These are phyloP conservation scores for Vickermania ingenoplastis DNA, from an alignment of 208 protist genomes.

Conservation along the genomic window DNA sequence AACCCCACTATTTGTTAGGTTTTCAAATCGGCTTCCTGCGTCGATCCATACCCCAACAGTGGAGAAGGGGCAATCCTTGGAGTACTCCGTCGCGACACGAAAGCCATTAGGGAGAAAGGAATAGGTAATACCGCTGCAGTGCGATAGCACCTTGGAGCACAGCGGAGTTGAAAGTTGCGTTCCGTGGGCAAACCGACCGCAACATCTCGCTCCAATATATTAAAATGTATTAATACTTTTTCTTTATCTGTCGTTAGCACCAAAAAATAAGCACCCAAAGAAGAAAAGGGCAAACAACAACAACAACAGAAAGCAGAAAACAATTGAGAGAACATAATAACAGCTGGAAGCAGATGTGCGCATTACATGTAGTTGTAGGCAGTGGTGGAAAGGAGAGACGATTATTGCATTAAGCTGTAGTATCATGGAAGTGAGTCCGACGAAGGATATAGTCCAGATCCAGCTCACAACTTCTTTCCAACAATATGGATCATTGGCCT, in stretches of 20 bases:
- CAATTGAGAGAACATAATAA: no score
- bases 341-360: no score
- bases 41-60: conserved; percentile 98
- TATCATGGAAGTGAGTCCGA: no score
- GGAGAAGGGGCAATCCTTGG: conserved; percentile 80
- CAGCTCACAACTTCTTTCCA: conserved; percentile 1
- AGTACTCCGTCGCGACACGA: conserved; percentile 94
- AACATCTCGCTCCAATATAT: background rate
- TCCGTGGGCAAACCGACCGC: conserved; percentile 14
- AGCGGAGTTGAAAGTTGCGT: conserved; percentile 45
- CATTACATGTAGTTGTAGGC: no score
- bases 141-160: conserved; percentile 34
- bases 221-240: no score
- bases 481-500: conserved; percentile 15
- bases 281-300: conserved; percentile 4
- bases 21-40: conserved; percentile 95
- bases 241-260: no score
- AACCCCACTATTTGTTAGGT: conserved; percentile 94
- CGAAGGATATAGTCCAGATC: no score
- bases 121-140: conserved; percentile 80
- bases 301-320: background rate
- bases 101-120: conserved; percentile 94
- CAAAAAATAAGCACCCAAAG: background rate
- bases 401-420: no score
- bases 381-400: no score